These are phyloP conservation scores for Phycomyces nitens DNA, from an alignment of 192 early-diverging fungal genomes.

Conservation along the genomic window DNA sequence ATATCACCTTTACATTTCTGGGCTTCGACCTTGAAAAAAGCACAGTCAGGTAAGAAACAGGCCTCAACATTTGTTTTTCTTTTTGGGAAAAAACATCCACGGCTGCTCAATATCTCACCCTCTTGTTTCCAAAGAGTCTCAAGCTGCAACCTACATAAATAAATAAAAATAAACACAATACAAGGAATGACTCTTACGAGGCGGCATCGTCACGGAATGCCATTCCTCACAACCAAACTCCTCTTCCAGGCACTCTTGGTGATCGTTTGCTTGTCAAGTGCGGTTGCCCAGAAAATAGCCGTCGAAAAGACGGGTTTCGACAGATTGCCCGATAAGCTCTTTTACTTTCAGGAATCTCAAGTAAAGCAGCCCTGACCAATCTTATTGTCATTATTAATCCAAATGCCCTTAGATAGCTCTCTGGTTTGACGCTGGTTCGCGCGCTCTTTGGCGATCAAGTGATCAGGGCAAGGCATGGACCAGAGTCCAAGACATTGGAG, in stretches of 20 bases:
- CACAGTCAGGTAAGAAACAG: not conserved
- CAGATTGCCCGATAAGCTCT: slow-evolving; percentile 36
- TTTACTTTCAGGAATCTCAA: slow-evolving; percentile 56
- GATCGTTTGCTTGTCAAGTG: not conserved
- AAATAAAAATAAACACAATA: too few species aligned
- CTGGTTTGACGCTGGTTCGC: slow-evolving; percentile 47
- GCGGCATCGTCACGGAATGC: too few species aligned
- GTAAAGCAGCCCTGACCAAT: slow-evolving; percentile 39
- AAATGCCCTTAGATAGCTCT: slow-evolving; percentile 38
- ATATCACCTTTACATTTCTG: too few species aligned
- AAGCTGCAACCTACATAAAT: too few species aligned
- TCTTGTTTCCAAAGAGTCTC: too few species aligned
- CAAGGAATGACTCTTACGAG: too few species aligned
- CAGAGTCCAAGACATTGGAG: slow-evolving; percentile 41
- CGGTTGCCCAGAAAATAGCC: not conserved
- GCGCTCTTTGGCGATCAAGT: slow-evolving; percentile 55
- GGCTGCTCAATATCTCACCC: too few species aligned
- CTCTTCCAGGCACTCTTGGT: not conserved
- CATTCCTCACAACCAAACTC: not conserved
- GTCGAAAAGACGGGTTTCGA: slow-evolving; percentile 34
- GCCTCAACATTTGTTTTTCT: too few species aligned
- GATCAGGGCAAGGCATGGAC: slow-evolving; percentile 68
- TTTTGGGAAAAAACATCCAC: too few species aligned
- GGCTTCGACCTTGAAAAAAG: not conserved
- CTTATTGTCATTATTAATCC: too few species aligned